These are phyloP conservation scores for Zymoseptoria ardabiliae DNA, from an alignment of 2,329 filamentous ascomycete genomes.

Conservation along the genomic window DNA sequence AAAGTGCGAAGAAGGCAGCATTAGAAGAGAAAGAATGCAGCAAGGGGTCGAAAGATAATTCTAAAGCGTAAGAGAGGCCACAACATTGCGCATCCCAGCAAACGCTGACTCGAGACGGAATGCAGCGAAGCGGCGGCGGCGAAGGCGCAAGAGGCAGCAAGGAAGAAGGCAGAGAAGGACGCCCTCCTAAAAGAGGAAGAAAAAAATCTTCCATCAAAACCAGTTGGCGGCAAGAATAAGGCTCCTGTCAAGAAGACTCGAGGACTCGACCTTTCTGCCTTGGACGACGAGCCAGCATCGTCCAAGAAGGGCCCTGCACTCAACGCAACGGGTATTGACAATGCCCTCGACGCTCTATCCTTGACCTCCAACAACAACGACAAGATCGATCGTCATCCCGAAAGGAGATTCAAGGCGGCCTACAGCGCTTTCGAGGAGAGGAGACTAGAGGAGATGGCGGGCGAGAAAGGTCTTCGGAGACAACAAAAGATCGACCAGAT, in stretches of 20 bases:
- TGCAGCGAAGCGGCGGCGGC: slow-evolving; percentile 72
- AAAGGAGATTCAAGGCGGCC: slow-evolving; percentile 79
- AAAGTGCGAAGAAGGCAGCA: slow-evolving; percentile 57
- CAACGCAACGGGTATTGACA: slow-evolving; percentile 84
- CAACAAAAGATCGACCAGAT: slow-evolving; percentile 81
- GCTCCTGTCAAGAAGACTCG: slow-evolving; percentile 53
- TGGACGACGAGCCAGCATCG: slow-evolving; percentile 50
- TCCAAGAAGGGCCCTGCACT: slow-evolving; percentile 51
- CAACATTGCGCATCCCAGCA: not conserved
- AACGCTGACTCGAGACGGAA: slow-evolving; percentile 5
- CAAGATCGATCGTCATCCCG: slow-evolving; percentile 82
- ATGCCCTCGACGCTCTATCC: slow-evolving; percentile 79
- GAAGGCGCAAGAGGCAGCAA: no score
- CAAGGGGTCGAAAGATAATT: slow-evolving; percentile 74
- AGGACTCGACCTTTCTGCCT: slow-evolving; percentile 67
- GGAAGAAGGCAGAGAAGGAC: slow-evolving; percentile 92
- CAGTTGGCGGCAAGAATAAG: slow-evolving; percentile 57
- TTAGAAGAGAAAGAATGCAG: slow-evolving; percentile 72
- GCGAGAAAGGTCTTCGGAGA: slow-evolving; percentile 71
- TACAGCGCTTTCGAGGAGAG: slow-evolving; percentile 76
- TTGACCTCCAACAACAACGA: slow-evolving; percentile 51
- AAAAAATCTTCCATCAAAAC: slow-evolving; percentile 53
- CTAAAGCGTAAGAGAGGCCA: slow-evolving; percentile 67
- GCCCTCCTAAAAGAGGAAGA: slow-evolving; percentile 80
- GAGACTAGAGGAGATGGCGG: slow-evolving; percentile 75